Conservation (phyloP, 148 eudicot species). For the Amaranthus hypochondriacus region DNA sequence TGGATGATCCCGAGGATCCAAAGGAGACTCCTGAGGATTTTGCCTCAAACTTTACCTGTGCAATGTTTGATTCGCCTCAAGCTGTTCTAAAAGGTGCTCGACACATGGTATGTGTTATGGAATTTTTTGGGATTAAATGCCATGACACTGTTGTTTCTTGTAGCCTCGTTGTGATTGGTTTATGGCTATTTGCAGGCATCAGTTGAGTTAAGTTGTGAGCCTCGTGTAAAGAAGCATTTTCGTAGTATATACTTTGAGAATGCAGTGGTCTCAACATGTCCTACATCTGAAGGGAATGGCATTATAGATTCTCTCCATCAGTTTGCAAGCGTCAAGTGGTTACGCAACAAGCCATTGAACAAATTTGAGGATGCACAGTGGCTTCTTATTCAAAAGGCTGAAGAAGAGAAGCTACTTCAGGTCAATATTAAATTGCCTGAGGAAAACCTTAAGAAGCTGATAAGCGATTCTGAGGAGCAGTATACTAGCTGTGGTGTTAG, state of each 20-base stretch:
- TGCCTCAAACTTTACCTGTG: slow-evolving; percentile 83
- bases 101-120: slow-evolving; percentile 71
- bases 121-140: neutral
- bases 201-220: slow-evolving; percentile 93
- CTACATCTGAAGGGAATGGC: slow-evolving; percentile 71
- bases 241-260: slow-evolving; percentile 85
- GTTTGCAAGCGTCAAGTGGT: slow-evolving; percentile 89
- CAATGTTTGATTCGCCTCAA: slow-evolving; percentile 77
- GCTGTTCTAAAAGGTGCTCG: slow-evolving; percentile 88
- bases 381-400: slow-evolving; percentile 98
- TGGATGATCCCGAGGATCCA: slow-evolving; percentile 84
- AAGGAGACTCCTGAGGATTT: slow-evolving; percentile 95
- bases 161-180: slow-evolving; percentile 5
- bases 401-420: slow-evolving; percentile 94
- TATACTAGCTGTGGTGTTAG: slow-evolving; percentile 92
- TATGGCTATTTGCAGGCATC: slow-evolving; percentile 58
- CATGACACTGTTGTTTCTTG: neutral
- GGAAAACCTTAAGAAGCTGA: slow-evolving; percentile 45
- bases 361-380: slow-evolving; percentile 93
- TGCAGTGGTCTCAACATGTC: slow-evolving; percentile 82
- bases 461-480: slow-evolving; percentile 69
- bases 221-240: slow-evolving; percentile 83
- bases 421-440: slow-evolving; percentile 77
- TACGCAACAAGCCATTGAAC: slow-evolving; percentile 73
- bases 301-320: slow-evolving; percentile 78